Percentiles rank a stretch among this genome's conserved stretches.
Evolutionary conservation across 2,329 filamentous ascomycete species (phyloP).

Genomic region (Zymoseptoria ardabiliae): DNA sequence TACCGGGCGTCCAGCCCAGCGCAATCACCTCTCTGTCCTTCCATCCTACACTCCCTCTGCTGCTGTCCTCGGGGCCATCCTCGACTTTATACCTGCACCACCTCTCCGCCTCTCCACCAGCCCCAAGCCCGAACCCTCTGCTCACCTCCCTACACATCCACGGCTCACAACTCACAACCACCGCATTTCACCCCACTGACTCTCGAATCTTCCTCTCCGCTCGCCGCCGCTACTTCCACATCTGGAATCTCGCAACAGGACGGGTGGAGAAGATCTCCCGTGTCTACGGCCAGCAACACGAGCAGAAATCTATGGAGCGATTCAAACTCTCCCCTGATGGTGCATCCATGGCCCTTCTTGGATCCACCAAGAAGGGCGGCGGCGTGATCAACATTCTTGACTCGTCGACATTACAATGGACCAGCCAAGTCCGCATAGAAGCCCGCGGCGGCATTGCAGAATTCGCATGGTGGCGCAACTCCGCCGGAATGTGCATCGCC

Average conservation of each 20-base stretch:
- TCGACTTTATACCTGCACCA: constrained; percentile 86
- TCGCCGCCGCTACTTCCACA: constrained; percentile 83
- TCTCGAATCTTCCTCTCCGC: constrained; percentile 83
- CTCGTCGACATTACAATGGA: constrained; percentile 77
- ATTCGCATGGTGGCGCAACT: constrained; percentile 86
- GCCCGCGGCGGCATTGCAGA: constrained; percentile 78
- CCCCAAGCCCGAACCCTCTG: constrained; percentile 72
- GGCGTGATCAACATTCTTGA: constrained; percentile 82
- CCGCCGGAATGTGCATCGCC: constrained; percentile 71
- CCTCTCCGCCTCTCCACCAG: constrained; percentile 63
- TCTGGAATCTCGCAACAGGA: constrained; percentile 81
- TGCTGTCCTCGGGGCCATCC: constrained; percentile 81
- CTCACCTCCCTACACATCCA: constrained; percentile 84
- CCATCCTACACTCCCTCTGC: constrained; percentile 79
- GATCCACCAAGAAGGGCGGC: constrained; percentile 73
- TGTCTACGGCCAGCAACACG: constrained; percentile 66
- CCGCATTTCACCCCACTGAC: constrained; percentile 65
- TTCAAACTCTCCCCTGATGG: constrained; percentile 86
- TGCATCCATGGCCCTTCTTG: constrained; percentile 74
- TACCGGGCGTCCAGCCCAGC: constrained; percentile 67
- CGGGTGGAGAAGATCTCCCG: constrained; percentile 73
- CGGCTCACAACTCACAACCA: constrained; percentile 74
- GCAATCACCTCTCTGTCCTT: constrained; percentile 79
- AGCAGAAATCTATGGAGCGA: constrained; percentile 83
- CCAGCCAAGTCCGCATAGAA: constrained; percentile 73